Base-by-base conservation (phyloP, 495 filamentous ascomycete species). In the Achaetomiella virescens region DNA sequence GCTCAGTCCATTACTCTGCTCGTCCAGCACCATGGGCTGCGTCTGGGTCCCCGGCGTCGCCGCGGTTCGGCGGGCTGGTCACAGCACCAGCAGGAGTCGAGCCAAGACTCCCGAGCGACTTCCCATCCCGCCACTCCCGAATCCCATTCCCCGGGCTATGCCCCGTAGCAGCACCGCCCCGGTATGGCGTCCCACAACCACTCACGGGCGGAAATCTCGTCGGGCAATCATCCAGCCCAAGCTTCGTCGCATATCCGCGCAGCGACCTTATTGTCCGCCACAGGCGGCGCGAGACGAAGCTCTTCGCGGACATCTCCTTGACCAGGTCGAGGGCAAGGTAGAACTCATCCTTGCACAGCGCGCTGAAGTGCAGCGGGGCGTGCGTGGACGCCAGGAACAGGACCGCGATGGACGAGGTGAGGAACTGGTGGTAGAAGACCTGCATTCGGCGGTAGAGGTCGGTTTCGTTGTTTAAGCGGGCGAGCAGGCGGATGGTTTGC, bases 371-470 rank as follows among this genome's bases (percentile, higher is more conserved):
- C 1, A 84, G 75, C 0, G 90, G 88, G 3, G 89, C 88, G 64
- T 95, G 89, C 14, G 84, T 88, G 2, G 88, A 87, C 0, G 89
- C 89, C 0, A 95, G 81, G 66, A 93, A 91, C 8, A 95, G 75
- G 2, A 92, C 89, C 0, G 87, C 86, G 24, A 95, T 77, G 10
- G 89, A 84, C 9, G 87, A 85, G 11, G 89, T 83, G 17, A 95
- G 77, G 68, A 95, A 95, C 62, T 91, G 90, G 68, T 95, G 89
- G 73, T 91, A 92, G 57, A 84, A 84, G 35, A 90, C 82, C 67
- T 93, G 89, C 51, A 89, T 83, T 6, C 80, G 84, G 9, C 84
- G 81, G 70, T 93, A 95, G 25, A 93, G 83, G 57, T 91, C 84
- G 0, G 86, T 84, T n/a, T 83, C 86, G 62, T 84, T 84, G 65